Evolutionary conservation across 2,329 filamentous ascomycete genomes (phyloP).

Genomic region (Ophiocordyceps camponoti-rufipedis): DNA sequence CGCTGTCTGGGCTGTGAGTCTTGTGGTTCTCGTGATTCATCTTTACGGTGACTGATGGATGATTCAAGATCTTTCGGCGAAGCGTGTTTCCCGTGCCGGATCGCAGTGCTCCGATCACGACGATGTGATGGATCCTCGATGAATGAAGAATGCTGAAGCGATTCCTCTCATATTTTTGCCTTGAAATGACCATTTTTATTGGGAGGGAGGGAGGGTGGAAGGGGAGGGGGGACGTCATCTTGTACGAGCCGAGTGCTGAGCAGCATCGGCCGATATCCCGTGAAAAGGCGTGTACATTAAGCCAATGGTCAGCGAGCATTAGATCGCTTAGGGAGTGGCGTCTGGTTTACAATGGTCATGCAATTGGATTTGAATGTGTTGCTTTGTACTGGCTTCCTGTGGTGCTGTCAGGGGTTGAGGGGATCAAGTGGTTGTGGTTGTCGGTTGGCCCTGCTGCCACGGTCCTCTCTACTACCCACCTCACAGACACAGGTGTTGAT

Average conservation of each 20-base stretch:
- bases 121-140: conserved; percentile 8
- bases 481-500: no score
- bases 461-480: no score
- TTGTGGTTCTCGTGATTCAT: neutral
- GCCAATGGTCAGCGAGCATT: conserved; percentile 25
- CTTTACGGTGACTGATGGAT: no score
- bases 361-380: conserved; percentile 2
- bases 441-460: no score
- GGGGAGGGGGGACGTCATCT: neutral
- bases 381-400: no score
- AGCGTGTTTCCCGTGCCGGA: conserved; percentile 23
- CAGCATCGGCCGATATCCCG: conserved; percentile 16
- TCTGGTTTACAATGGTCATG: conserved; percentile 13
- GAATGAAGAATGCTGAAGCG: neutral
- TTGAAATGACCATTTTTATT: neutral
- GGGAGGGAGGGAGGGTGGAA: neutral
- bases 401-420: no score
- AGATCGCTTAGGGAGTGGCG: conserved; percentile 21
- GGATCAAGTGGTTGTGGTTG: no score
- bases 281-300: conserved; percentile 23
- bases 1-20: conserved; percentile 75
- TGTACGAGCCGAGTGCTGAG: neutral
- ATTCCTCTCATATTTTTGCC: neutral
- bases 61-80: conserved; percentile 9
- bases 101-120: conserved; percentile 8